A percentile compares a stretch with the other conserved stretches of the same genome.
Evolutionary conservation across 2,329 filamentous ascomycete genomes (phyloP).

Genomic region (Aspergillus sclerotialis): DNA sequence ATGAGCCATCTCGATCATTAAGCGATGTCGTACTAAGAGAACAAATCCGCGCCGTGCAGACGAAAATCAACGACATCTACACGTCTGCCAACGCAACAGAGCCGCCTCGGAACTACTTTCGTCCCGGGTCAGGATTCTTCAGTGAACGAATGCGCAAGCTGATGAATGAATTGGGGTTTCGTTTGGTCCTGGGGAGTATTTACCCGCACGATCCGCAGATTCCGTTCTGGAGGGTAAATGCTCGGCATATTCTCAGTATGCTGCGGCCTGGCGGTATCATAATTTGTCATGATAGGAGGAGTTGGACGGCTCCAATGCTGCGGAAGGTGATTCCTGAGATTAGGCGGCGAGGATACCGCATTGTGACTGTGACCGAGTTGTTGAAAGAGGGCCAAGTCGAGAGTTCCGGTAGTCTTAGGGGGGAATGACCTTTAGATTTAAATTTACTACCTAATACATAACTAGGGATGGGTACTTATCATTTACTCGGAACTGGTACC

Average conservation of each 20-base stretch:
- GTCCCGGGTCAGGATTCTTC: conserved; percentile 81
- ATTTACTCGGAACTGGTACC: no score
- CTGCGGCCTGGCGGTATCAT: conserved; percentile 69
- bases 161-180: conserved; percentile 57
- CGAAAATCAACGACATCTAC: conserved; percentile 53
- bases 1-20: conserved; percentile 65
- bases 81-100: conserved; percentile 20
- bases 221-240: conserved; percentile 60
- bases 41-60: conserved; percentile 61
- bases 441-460: no score
- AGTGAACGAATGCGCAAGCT: conserved; percentile 59
- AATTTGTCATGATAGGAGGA: conserved; percentile 75
- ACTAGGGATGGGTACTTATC: no score
- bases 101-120: conserved; percentile 57
- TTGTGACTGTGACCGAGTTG: conserved; percentile 65
- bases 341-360: conserved; percentile 59
- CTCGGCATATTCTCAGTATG: conserved; percentile 74
- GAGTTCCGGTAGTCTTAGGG: no score
- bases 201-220: conserved; percentile 94
- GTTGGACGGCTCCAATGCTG: conserved; percentile 80
- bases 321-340: conserved; percentile 64
- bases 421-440: no score
- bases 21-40: conserved; percentile 50
- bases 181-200: conserved; percentile 71
- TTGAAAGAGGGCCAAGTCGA: conserved; percentile 35